phyloP scores from a whole-genome alignment of 2,329 filamentous ascomycete genomes.

The Phaeophleospora eucalypticola region DNA sequence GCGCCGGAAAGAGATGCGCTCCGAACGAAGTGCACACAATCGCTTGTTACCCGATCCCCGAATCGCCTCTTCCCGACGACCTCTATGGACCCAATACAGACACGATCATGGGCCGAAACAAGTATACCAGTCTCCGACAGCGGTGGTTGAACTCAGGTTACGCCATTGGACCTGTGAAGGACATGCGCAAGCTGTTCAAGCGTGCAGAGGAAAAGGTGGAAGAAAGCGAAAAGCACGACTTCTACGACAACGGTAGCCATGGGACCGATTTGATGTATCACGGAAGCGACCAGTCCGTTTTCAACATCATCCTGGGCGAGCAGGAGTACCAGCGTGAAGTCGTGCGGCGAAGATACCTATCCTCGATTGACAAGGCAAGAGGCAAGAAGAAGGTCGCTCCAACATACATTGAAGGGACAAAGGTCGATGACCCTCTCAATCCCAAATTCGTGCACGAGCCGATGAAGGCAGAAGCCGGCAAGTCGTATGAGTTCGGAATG shows the following conservation, averaged over 20 bases:
- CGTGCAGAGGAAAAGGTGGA: constrained; percentile 23
- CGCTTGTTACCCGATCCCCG: constrained; percentile 50
- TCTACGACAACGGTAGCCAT: constrained; percentile 25
- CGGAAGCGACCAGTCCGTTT: constrained; percentile 25
- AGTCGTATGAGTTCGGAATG: constrained; percentile 32
- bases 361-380: constrained; percentile 8
- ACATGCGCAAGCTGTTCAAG: constrained; percentile 23
- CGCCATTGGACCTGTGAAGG: constrained; percentile 24
- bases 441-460: constrained; percentile 18
- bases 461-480: constrained; percentile 39
- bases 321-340: constrained; percentile 31
- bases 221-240: constrained; percentile 13
- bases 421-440: constrained; percentile 18
- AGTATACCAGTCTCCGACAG: constrained; percentile 28
- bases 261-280: constrained; percentile 25
- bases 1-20: constrained; percentile 52
- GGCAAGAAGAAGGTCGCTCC: no score
- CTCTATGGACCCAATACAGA: constrained; percentile 37
- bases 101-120: constrained; percentile 34
- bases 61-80: constrained; percentile 48
- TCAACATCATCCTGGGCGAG: constrained; percentile 27
- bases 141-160: constrained; percentile 24
- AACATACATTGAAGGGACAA: constrained; percentile 17
- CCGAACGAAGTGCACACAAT: constrained; percentile 40
- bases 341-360: constrained; percentile 22